phyloP scores from a whole-genome alignment of 2,329 filamentous ascomycete genomes.

The Microcyclospora tardicrescens region DNA sequence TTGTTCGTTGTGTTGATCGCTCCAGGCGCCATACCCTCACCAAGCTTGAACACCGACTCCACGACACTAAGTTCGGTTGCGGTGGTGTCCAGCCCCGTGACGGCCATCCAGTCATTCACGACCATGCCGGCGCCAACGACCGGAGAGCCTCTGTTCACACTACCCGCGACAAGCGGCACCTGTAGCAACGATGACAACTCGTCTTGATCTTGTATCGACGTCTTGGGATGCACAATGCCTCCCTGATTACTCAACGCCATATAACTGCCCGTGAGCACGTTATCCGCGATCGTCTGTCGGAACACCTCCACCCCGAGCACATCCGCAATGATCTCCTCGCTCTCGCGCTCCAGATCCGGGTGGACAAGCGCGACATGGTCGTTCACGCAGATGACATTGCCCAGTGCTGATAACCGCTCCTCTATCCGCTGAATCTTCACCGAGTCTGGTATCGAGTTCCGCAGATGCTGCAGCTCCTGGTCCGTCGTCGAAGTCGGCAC shows the following conservation, averaged over 20 bases:
- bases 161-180: constrained; percentile 88
- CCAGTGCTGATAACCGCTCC: constrained; percentile 86
- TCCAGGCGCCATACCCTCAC: constrained; percentile 62
- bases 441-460: constrained; percentile 81
- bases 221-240: constrained; percentile 94
- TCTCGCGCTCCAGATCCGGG: constrained; percentile 92
- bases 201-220: constrained; percentile 92
- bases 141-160: constrained; percentile 80
- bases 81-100: constrained; percentile 89
- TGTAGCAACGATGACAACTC: constrained; percentile 87
- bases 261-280: constrained; percentile 91
- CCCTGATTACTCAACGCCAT: constrained; percentile 95
- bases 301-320: constrained; percentile 82
- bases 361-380: constrained; percentile 95
- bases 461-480: constrained; percentile 93
- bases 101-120: constrained; percentile 94
- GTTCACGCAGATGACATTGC: constrained; percentile 93
- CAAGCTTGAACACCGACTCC: constrained; percentile 88
- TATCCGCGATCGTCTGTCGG: constrained; percentile 89
- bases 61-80: constrained; percentile 96
- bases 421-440: constrained; percentile 97
- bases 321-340: constrained; percentile 96
- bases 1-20: constrained; percentile 77
- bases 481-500: constrained; percentile 94
- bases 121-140: constrained; percentile 97